Conservation (phyloP, 495 filamentous ascomycete species). For the Aspergillus sclerotioniger region DNA sequence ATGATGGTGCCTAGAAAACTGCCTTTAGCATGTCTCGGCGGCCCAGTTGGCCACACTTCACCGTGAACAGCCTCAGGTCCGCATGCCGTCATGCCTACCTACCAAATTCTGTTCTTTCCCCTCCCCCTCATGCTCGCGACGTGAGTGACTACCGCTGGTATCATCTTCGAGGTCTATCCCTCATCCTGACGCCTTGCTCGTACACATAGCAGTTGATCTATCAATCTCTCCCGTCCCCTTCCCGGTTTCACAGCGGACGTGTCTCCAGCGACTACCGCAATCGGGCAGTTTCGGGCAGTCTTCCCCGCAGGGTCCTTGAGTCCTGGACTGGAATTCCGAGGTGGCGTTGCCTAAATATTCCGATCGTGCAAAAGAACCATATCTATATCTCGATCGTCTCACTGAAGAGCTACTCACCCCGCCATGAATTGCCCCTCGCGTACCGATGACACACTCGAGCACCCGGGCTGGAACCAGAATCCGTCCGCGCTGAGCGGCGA, state of each 20-base stretch:
- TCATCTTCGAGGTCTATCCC: not conserved
- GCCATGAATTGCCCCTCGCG: conserved; percentile 65
- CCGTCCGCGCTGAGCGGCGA: conserved; percentile 55
- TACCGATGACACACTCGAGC: conserved; percentile 55
- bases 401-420: not conserved
- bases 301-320: conserved; percentile 15
- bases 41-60: conserved; percentile 1
- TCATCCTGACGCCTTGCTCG: not conserved
- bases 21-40: not conserved
- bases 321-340: conserved; percentile 8
- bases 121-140: not conserved
- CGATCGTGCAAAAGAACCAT: conserved; percentile 1
- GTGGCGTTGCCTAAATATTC: conserved; percentile 4
- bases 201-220: not conserved
- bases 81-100: conserved; percentile 4
- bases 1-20: not conserved
- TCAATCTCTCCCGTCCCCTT: not conserved
- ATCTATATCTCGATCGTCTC: not conserved
- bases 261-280: conserved; percentile 1
- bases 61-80: conserved; percentile 4
- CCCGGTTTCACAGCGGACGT: not conserved
- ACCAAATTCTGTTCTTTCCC: not conserved
- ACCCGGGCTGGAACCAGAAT: conserved; percentile 60
- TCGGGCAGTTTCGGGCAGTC: conserved; percentile 30
- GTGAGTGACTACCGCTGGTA: not conserved